These are phyloP conservation scores for Candida schatavii DNA, from an alignment of 805 yeast species.

Conservation along the genomic window DNA sequence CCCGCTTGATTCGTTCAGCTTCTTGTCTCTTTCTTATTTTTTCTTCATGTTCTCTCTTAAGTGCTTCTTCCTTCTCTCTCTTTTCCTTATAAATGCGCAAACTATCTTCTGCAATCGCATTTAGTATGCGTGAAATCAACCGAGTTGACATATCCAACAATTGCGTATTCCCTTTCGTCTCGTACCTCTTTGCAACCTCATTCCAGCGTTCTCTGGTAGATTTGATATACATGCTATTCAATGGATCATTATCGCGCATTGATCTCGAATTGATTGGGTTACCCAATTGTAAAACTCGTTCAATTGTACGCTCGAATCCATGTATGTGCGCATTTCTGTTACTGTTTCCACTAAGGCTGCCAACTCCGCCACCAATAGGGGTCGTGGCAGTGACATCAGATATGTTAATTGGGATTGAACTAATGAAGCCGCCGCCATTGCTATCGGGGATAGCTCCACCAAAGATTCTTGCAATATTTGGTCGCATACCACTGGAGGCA, in stretches of 20 bases:
- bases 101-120: conserved; percentile 50
- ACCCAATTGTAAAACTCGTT: conserved; percentile 16
- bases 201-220: conserved; percentile 71
- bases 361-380: background rate
- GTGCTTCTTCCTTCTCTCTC: conserved; percentile 24
- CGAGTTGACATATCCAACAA: background rate
- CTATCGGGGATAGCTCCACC: conserved; percentile 8
- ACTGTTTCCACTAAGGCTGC: background rate
- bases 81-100: conserved; percentile 30
- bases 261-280: conserved; percentile 3
- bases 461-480: background rate
- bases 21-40: conserved; percentile 27
- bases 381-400: conserved; percentile 8
- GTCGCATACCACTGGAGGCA: background rate
- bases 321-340: conserved; percentile 8
- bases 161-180: conserved; percentile 4
- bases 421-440: conserved; percentile 13
- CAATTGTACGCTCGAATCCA: conserved; percentile 25
- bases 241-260: conserved; percentile 13
- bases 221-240: conserved; percentile 26
- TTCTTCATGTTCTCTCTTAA: conserved; percentile 28
- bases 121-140: conserved; percentile 38
- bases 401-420: conserved; percentile 19
- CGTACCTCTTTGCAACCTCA: conserved; percentile 50
- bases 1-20: conserved; percentile 24